Evolutionary conservation across 805 yeast species (phyloP).

Genomic region (Suhomyces sp.): DNA sequence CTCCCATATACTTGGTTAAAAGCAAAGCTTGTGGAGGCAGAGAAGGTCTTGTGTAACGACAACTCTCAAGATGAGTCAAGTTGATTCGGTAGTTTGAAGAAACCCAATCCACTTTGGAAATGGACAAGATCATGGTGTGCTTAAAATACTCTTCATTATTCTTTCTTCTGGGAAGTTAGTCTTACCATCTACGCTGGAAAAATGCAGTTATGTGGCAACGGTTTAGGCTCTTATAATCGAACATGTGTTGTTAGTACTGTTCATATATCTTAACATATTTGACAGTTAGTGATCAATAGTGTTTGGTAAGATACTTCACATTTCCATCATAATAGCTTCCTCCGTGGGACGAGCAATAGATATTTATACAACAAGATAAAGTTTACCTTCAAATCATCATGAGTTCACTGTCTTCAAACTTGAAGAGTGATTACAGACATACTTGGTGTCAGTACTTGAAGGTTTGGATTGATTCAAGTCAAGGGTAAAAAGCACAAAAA

Average conservation of each 20-base stretch:
- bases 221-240: constrained; percentile 51
- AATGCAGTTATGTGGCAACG: constrained; percentile 52
- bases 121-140: constrained; percentile 34
- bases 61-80: constrained; percentile 32
- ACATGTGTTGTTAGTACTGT: constrained; percentile 50
- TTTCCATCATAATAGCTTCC: no score
- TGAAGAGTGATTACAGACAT: no score
- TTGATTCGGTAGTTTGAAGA: constrained; percentile 26
- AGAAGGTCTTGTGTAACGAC: constrained; percentile 30
- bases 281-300: constrained; percentile 51
- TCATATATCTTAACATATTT: constrained; percentile 48
- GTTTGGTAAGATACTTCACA: no score
- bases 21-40: constrained; percentile 25
- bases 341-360: no score
- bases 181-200: constrained; percentile 30
- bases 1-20: constrained; percentile 30
- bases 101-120: constrained; percentile 29
- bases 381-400: constrained; percentile 35
- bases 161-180: constrained; percentile 44
- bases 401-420: no score
- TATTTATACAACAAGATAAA: constrained; percentile 47
- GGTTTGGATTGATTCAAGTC: no score
- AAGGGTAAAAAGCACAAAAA: no score
- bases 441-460: no score
- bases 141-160: constrained; percentile 37